phyloP scores from a whole-genome alignment of 805 yeast genomes.

The Hanseniaspora occidentalis region DNA sequence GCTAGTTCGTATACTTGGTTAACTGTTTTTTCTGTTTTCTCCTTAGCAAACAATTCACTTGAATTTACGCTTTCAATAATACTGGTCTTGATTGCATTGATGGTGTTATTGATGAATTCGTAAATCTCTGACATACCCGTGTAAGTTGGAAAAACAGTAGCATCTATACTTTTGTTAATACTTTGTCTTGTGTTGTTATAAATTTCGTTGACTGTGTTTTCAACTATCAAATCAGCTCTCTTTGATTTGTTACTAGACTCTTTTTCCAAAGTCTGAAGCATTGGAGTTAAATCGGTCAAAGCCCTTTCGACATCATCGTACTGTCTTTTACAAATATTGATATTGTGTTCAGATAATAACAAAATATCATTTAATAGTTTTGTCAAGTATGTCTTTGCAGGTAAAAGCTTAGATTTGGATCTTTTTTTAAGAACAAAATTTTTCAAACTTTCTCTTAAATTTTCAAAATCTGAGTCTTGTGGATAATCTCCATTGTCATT shows the following conservation, averaged over 20 bases:
- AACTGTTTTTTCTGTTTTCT: slow-evolving; percentile 47
- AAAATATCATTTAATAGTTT: slow-evolving; percentile 59
- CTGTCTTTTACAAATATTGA: slow-evolving; percentile 38
- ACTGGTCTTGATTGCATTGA: slow-evolving; percentile 50
- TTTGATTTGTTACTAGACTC: slow-evolving; percentile 46
- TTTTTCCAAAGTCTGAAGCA: slow-evolving; percentile 39
- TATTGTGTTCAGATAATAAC: slow-evolving; percentile 49
- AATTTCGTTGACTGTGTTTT: slow-evolving; percentile 40
- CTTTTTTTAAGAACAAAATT: slow-evolving; percentile 82
- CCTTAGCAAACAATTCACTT: slow-evolving; percentile 61
- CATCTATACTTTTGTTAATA: slow-evolving; percentile 39
- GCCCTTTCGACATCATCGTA: slow-evolving; percentile 34
- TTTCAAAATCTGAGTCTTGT: slow-evolving; percentile 59
- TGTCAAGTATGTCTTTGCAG: slow-evolving; percentile 77
- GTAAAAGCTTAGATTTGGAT: slow-evolving; percentile 75
- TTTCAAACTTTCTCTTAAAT: slow-evolving; percentile 71
- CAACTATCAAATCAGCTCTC: slow-evolving; percentile 49
- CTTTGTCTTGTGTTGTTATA: slow-evolving; percentile 48
- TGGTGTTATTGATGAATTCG: slow-evolving; percentile 59
- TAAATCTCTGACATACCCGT: slow-evolving; percentile 52
- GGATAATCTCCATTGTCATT: slow-evolving; percentile 23
- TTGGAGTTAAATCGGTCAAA: slow-evolving; percentile 49
- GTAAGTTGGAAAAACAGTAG: slow-evolving; percentile 32
- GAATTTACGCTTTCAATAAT: slow-evolving; percentile 49
- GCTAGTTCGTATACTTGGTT: slow-evolving; percentile 53